Base-by-base conservation (phyloP, 768 basidiomycete genomes). In the Kwoniella heveanensis region DNA sequence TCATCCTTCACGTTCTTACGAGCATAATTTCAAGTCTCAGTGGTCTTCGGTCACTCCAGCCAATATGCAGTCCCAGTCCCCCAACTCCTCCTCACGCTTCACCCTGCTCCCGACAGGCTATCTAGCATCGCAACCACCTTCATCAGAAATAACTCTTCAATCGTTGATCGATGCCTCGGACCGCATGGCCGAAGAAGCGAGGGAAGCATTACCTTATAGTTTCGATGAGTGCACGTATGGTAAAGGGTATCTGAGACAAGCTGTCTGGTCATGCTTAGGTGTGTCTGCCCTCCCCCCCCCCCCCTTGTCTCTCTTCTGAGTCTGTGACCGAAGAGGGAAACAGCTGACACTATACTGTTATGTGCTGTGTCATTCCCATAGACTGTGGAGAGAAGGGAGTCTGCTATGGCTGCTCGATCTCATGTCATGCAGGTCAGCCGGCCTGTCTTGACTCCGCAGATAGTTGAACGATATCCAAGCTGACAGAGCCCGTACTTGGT, bases 361-460 rank as follows among this genome's bases (percentile, higher is more conserved):
- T n/a, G n/a, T n/a, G n/a, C n/a, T n/a, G n/a, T n/a, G 13, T 10
- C 32, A 7, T 36, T 13, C 21, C 27, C 21, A 5, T 39, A 73
- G 77, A 79, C 53, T 77, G 76, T 47, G 72, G 72, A 0, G 71
- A 72, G 32, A 71, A 73, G 25, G 79, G 79, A 0, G 72, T 80
- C 0, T 80, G 79, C 57, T 80, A 80, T 66, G 75, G 74, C 8
- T 80, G 79, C 56, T 77, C 76, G 12, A 74, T 80, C 17, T 73
- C 72, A 2, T 80, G 79, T 74, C 79, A 80, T 65, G 70, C 71
- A 7, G 74, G 76, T 77, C 37, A 58, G 71, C 55, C 13, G n/a
- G n/a, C n/a, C n/a, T n/a, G n/a, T n/a, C n/a, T n/a, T n/a, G n/a
- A n/a, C n/a, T n/a, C n/a, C n/a, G n/a, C n/a, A n/a, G n/a, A n/a